phyloP scores from a whole-genome alignment of 345 rosid species.

The Turnera subulata region DNA sequence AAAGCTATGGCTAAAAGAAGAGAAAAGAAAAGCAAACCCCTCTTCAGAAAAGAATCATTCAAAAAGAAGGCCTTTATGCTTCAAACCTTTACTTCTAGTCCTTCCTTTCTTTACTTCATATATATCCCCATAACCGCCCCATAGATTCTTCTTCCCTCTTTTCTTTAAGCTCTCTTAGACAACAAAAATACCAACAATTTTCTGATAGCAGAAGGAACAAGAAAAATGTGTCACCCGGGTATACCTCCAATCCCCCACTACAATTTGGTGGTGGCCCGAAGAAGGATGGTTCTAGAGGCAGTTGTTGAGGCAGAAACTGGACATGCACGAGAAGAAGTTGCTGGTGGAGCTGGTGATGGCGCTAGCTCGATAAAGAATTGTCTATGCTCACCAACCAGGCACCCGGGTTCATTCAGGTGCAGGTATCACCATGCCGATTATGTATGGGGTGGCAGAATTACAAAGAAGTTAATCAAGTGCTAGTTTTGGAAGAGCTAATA shows the following conservation, averaged over 20 bases:
- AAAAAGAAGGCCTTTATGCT: slow-evolving; percentile 14
- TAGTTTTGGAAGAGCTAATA: neutral
- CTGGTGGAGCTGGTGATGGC: slow-evolving; percentile 2
- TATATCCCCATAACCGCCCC: neutral
- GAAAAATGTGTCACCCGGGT: slow-evolving; percentile 26
- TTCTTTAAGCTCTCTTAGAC: neutral
- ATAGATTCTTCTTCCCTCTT: slow-evolving; percentile 18
- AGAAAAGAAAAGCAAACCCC: slow-evolving; percentile 7
- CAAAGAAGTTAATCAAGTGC: slow-evolving; percentile 6
- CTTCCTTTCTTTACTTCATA: slow-evolving; percentile 19
- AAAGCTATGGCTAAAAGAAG: neutral
- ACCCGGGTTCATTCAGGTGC: slow-evolving; percentile 79
- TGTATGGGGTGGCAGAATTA: slow-evolving; percentile 37
- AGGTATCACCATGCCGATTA: slow-evolving; percentile 58
- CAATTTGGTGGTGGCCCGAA: slow-evolving; percentile 8
- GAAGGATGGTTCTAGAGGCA: slow-evolving; percentile 18
- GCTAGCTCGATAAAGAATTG: slow-evolving; percentile 40
- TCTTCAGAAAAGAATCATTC: slow-evolving; percentile 10
- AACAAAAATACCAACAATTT: neutral
- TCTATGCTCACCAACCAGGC: slow-evolving; percentile 67
- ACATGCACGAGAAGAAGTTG: slow-evolving; percentile 6
- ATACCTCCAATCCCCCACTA: slow-evolving; percentile 3
- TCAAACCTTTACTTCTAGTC: slow-evolving; percentile 24
- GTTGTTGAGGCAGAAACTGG: neutral
- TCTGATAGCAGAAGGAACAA: neutral